phyloP scores from a whole-genome alignment of 805 yeast species.

The Lipomyces oligophaga region DNA sequence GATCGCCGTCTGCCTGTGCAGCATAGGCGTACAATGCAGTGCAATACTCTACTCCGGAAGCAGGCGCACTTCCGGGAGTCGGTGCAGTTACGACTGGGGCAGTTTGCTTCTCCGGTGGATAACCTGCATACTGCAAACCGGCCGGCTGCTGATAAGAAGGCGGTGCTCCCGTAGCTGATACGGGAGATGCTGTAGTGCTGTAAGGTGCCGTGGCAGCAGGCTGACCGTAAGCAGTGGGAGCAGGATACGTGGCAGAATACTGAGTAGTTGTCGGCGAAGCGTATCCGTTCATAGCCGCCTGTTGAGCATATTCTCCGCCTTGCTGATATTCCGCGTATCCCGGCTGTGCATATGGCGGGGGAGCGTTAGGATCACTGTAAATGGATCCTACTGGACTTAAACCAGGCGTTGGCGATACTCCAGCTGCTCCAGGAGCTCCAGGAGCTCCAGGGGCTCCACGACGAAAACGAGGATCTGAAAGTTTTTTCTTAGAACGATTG shows the following conservation, averaged over 20 bases:
- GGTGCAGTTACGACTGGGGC: constrained; percentile 16
- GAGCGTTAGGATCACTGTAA: constrained; percentile 25
- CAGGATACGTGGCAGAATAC: constrained; percentile 2
- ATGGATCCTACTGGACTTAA: constrained; percentile 1
- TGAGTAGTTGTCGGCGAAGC: constrained; percentile 1
- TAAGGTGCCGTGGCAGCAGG: constrained; percentile 14
- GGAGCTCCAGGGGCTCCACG: constrained; percentile 31
- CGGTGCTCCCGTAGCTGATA: constrained; percentile 6
- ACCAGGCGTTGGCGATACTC: constrained; percentile 1
- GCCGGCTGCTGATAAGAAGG: constrained; percentile 15
- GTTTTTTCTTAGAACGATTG: constrained; percentile 15
- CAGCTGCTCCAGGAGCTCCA: constrained; percentile 15
- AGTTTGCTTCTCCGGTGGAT: constrained; percentile 21
- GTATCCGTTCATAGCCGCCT: constrained; percentile 2
- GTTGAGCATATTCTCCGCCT: constrained; percentile 1
- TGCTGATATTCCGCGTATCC: constrained; percentile 14
- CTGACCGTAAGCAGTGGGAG: constrained; percentile 5
- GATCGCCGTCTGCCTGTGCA: constrained; percentile 92
- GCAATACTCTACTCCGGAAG: constrained; percentile 47
- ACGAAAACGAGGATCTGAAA: constrained; percentile 9
- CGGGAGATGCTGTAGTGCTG: neutral
- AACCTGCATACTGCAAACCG: constrained; percentile 10
- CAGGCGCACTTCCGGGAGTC: constrained; percentile 37
- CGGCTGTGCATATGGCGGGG: constrained; percentile 35
- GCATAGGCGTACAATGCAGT: constrained; percentile 88